These are phyloP conservation scores for Naganishia vaughanmartiniae DNA, from an alignment of 768 basidiomycete species.

Conservation along the genomic window DNA sequence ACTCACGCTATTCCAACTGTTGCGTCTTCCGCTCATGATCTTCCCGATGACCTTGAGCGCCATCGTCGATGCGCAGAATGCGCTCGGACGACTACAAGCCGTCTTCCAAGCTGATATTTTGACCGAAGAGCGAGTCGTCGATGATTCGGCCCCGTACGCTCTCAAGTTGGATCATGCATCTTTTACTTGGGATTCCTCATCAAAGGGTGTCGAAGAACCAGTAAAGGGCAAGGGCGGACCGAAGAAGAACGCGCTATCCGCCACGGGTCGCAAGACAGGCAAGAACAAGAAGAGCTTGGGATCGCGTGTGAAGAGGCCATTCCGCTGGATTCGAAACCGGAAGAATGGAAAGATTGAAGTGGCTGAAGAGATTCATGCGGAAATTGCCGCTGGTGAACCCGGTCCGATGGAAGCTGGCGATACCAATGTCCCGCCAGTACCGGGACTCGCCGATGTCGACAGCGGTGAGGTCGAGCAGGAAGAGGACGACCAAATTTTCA, in stretches of 20 bases:
- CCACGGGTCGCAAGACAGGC: conserved; percentile 34
- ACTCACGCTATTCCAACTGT: conserved; percentile 76
- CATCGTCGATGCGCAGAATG: conserved; percentile 81
- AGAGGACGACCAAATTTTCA: conserved; percentile 57
- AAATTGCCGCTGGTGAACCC: conserved; percentile 39
- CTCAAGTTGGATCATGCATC: conserved; percentile 66
- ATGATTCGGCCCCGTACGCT: conserved; percentile 63
- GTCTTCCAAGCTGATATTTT: conserved; percentile 82
- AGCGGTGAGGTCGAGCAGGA: conserved; percentile 21
- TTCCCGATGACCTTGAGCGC: conserved; percentile 60
- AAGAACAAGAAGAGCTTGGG: conserved; percentile 46
- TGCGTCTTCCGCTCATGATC: conserved; percentile 78
- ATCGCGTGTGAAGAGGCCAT: conserved; percentile 20
- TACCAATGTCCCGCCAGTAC: conserved; percentile 32
- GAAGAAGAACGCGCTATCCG: conserved; percentile 22
- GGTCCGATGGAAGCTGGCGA: conserved; percentile 38
- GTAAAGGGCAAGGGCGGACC: conserved; percentile 33
- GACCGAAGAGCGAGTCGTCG: conserved; percentile 60
- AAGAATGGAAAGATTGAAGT: conserved; percentile 40
- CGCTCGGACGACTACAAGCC: conserved; percentile 68
- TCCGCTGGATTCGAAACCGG: conserved; percentile 42
- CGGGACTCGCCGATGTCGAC: conserved; percentile 32
- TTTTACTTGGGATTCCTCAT: conserved; percentile 83
- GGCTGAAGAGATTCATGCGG: conserved; percentile 40
- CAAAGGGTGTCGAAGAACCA: conserved; percentile 49